These are phyloP conservation scores for Debaryomycetaceae sp. DNA, from an alignment of 1,139 yeast species.

Conservation along the genomic window DNA sequence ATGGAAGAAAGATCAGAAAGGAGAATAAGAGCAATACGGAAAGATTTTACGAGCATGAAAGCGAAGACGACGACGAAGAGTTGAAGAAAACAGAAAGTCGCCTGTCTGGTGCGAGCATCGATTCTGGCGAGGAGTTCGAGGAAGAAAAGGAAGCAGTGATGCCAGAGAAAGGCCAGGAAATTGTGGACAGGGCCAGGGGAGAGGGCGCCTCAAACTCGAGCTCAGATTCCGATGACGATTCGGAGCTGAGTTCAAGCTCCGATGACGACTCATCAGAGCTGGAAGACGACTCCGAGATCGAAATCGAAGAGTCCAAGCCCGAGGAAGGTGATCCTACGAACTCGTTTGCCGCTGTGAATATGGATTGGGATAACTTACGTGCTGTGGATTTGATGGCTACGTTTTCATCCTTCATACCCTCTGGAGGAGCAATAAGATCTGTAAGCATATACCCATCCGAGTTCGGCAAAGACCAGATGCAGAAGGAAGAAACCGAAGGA, in stretches of 20 bases:
- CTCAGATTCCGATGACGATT: conserved; percentile 27
- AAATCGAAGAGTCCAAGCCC: conserved; percentile 55
- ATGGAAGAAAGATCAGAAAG: conserved; percentile 67
- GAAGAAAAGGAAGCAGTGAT: conserved; percentile 15
- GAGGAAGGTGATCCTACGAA: conserved; percentile 84
- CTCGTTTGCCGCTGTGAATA: conserved; percentile 85
- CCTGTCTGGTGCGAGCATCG: not conserved
- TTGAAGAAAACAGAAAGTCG: not conserved
- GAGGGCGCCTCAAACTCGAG: conserved; percentile 41
- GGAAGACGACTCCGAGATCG: conserved; percentile 53
- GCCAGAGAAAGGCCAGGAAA: conserved; percentile 11
- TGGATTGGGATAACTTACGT: conserved; percentile 94
- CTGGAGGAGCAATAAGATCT: conserved; percentile 65
- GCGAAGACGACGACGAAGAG: conserved; percentile 11
- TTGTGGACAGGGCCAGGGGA: conserved; percentile 62
- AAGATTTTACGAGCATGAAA: conserved; percentile 59
- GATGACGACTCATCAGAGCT: conserved; percentile 16
- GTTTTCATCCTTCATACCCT: conserved; percentile 80
- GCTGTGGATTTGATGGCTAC: conserved; percentile 90
- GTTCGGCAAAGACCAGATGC: conserved; percentile 91
- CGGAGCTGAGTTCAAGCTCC: conserved; percentile 23
- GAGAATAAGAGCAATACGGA: conserved; percentile 47
- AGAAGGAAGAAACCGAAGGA: conserved; percentile 84
- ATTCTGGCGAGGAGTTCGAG: conserved; percentile 12
- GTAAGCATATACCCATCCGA: conserved; percentile 87